Evolutionary conservation across 148 eudicot species (phyloP), one percentile per base, ranked within the genome.

Genomic region (Tetragonia tetragonoides): DNA sequence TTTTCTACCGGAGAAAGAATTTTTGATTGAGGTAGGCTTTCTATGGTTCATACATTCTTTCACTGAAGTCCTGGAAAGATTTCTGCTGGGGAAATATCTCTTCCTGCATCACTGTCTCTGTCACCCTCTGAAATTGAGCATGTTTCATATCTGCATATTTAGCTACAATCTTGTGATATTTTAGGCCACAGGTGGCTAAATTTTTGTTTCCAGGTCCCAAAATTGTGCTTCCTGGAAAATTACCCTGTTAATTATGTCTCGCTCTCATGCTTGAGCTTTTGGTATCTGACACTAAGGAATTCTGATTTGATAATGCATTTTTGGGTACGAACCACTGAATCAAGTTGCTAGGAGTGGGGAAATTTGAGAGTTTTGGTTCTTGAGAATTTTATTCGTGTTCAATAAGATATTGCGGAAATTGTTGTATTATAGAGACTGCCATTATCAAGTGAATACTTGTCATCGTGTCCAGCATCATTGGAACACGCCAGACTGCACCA

Each of bases 1-100:
- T 86, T 94, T 70, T 81, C 97, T 24, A 94, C 98, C 0, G 97
- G 98, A 56, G 97, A 92, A 83, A 88, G 95, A 77, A 89, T 92
- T 82, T 94, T 94, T 79, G 95, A 92, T 79, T 94, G 89, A 92
- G 82, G 65, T 69, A 77, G 68, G 75, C 67, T 72, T 74, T 64
- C 57, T 62, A 7, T 7, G 17, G 49, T 65, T 69, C 51, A 65
- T 64, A 16, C 62, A 12, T 70, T 75, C 61, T 75, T 49, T 46
- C 78, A 61, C 70, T 53, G 47, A 40, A 68, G 46, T 53, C 46
- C 51, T 68, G 66, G 18, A 68, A 24, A 24, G 47, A 70, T 46
- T 14, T 78, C 17, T 53, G 37, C 40, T 61, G 70, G 21, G 49
- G 59, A 65, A 41, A 41, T 21, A 44, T 37, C 28, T 62, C 57